These are phyloP conservation scores for Pyrenula aspistea DNA, from an alignment of 495 filamentous ascomycete genomes.

Conservation along the genomic window DNA sequence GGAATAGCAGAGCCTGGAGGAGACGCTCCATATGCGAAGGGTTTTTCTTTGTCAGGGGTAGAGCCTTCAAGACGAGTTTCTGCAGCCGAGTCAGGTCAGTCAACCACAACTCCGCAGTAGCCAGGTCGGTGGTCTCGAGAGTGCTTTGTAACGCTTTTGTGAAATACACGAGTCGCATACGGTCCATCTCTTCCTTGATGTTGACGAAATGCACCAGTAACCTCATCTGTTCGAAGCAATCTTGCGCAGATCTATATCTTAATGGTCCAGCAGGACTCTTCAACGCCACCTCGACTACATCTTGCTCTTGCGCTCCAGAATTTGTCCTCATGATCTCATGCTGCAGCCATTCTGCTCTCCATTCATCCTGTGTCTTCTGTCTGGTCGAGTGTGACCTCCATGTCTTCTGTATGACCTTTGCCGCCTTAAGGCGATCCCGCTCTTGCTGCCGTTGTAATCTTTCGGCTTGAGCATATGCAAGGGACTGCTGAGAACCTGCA, in stretches of 20 bases:
- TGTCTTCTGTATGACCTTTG: conserved; percentile 59
- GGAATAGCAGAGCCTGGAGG: conserved; percentile 23
- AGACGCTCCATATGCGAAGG: conserved; percentile 14
- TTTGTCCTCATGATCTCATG: conserved; percentile 16
- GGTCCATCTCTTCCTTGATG: conserved; percentile 23
- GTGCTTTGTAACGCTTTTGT: conserved; percentile 29
- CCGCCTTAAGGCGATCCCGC: conserved; percentile 63
- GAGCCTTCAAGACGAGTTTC: conserved; percentile 27
- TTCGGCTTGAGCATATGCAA: conserved; percentile 78
- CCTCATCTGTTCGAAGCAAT: conserved; percentile 33
- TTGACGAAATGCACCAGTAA: conserved; percentile 38
- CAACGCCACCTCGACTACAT: conserved; percentile 1
- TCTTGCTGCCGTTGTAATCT: conserved; percentile 70
- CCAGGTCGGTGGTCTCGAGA: conserved; percentile 22
- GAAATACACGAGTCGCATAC: conserved; percentile 31
- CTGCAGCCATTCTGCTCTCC: conserved; percentile 60
- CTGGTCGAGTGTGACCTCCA: conserved; percentile 73
- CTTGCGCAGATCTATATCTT: conserved; percentile 34
- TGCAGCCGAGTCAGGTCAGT: conserved; percentile 33
- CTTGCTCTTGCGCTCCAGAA: conserved; percentile 5
- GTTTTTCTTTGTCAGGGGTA: conserved; percentile 8
- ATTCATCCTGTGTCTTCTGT: conserved; percentile 37
- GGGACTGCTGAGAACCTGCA: conserved; percentile 57
- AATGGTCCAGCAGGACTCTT: conserved; percentile 1
- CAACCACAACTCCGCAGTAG: conserved; percentile 33